phyloP scores from a whole-genome alignment of 2,329 filamentous ascomycete species.

The Fusarium solani-melongenae region DNA sequence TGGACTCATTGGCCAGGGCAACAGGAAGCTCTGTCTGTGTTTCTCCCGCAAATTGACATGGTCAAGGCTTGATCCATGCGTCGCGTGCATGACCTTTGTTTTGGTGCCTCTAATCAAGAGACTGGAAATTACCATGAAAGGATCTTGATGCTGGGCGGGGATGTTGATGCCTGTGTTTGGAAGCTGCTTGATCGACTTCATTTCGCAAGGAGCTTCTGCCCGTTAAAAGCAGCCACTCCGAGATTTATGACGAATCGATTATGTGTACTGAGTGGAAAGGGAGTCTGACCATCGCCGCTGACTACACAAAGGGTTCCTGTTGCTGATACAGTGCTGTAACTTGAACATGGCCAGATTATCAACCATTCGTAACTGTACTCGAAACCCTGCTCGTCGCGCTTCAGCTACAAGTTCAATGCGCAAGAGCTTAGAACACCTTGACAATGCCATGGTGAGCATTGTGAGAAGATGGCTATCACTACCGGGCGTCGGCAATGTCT shows the following conservation, averaged over 20 bases:
- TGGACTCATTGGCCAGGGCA: constrained; percentile 23
- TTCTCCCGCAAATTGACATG: constrained; percentile 21
- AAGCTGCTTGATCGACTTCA: neutral
- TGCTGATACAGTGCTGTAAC: neutral
- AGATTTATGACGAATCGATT: neutral
- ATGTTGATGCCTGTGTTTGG: constrained; percentile 2
- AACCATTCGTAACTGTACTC: neutral
- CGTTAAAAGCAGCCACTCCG: neutral
- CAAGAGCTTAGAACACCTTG: neutral
- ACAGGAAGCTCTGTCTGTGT: constrained; percentile 5
- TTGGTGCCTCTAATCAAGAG: constrained; percentile 23
- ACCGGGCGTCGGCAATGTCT: neutral
- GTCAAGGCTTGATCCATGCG: constrained; percentile 39
- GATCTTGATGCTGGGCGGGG: constrained; percentile 17
- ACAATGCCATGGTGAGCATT: neutral
- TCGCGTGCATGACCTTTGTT: constrained; percentile 38
- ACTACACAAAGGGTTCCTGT: neutral
- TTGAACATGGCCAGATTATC: neutral
- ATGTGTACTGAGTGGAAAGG: neutral
- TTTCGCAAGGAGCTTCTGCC: neutral
- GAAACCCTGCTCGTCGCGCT: neutral
- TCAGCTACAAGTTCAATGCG: neutral
- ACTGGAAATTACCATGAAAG: constrained; percentile 35
- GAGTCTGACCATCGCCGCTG: neutral
- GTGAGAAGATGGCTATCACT: neutral